Percentiles rank a stretch among this genome's conserved stretches.
Conservation (phyloP, 2,329 filamentous ascomycete genomes). For the Aspergillus sergii region DNA sequence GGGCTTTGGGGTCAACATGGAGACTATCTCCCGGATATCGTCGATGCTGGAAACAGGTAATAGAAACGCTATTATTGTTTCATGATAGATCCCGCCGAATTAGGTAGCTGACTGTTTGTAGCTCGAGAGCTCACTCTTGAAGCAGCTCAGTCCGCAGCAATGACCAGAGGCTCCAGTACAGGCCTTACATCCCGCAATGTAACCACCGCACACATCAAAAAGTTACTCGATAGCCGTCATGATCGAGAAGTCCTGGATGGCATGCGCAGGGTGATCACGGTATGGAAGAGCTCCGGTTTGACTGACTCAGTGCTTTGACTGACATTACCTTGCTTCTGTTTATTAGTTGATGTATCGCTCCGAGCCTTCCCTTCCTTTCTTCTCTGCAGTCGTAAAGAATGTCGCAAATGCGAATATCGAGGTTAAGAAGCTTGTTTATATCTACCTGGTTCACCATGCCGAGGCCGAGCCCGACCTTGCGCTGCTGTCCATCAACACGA, state of each 20-base stretch:
- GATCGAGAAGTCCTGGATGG: constrained; percentile 93
- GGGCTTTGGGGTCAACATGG: constrained; percentile 62
- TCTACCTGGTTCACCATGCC: constrained; percentile 95
- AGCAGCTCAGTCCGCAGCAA: constrained; percentile 84
- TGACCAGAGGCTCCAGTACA: constrained; percentile 52
- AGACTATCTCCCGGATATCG: constrained; percentile 93
- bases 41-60: constrained; percentile 91
- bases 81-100: neutral
- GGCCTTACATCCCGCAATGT: constrained; percentile 66
- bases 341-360: constrained; percentile 89
- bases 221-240: constrained; percentile 88
- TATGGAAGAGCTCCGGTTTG: constrained; percentile 45
- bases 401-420: constrained; percentile 91
- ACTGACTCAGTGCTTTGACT: constrained; percentile 13
- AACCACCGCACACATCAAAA: constrained; percentile 85
- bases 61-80: neutral
- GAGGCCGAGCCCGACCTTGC: constrained; percentile 95
- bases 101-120: constrained; percentile 45
- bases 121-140: constrained; percentile 97
- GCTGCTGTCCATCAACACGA: constrained; percentile 95
- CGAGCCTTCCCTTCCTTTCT: constrained; percentile 86
- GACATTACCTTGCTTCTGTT: constrained; percentile 14
- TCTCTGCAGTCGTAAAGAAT: constrained; percentile 98
- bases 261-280: constrained; percentile 81
- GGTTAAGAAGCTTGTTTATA: constrained; percentile 98